A percentile compares a stretch with the other conserved stretches of the same genome.
Conservation (phyloP, 257 asterid genomes). For the Marsdenia floribunda region DNA sequence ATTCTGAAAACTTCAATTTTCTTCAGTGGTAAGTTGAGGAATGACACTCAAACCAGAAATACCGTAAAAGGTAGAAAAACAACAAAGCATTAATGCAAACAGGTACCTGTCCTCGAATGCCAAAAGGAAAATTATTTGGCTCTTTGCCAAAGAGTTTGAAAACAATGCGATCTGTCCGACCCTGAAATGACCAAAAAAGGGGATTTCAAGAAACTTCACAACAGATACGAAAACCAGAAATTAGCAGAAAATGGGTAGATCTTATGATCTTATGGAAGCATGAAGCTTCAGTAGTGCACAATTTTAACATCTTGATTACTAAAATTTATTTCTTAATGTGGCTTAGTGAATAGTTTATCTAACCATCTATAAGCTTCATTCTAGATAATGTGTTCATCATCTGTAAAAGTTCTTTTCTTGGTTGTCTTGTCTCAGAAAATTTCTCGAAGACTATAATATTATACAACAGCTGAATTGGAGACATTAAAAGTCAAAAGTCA, state of each 20-base stretch:
- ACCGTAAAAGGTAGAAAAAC: conserved; percentile 1
- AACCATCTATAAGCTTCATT: not conserved
- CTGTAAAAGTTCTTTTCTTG: not conserved
- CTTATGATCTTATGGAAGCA: not conserved
- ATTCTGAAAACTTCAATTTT: not conserved
- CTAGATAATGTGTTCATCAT: not conserved
- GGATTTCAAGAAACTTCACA: not conserved
- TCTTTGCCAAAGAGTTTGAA: conserved; percentile 78
- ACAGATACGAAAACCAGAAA: not conserved
- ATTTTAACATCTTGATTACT: not conserved
- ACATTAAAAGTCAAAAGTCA: not conserved
- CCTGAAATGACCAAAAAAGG: conserved; percentile 34
- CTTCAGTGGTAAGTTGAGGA: not conserved
- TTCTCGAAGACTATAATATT: not conserved
- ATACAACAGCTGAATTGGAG: not conserved
- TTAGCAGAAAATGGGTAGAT: not conserved
- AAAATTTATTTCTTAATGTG: not conserved
- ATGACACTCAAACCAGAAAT: not conserved
- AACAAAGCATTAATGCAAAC: not conserved
- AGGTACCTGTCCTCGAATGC: conserved; percentile 66
- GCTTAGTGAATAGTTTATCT: not conserved
- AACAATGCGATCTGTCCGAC: conserved; percentile 79
- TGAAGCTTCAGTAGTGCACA: not conserved
- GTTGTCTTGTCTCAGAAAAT: not conserved
- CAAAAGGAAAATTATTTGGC: conserved; percentile 66